Percentiles rank a stretch among this genome's conserved stretches.
Conservation (phyloP, 352 stramenopile genomes). For the Globisporangium cystogenes region DNA sequence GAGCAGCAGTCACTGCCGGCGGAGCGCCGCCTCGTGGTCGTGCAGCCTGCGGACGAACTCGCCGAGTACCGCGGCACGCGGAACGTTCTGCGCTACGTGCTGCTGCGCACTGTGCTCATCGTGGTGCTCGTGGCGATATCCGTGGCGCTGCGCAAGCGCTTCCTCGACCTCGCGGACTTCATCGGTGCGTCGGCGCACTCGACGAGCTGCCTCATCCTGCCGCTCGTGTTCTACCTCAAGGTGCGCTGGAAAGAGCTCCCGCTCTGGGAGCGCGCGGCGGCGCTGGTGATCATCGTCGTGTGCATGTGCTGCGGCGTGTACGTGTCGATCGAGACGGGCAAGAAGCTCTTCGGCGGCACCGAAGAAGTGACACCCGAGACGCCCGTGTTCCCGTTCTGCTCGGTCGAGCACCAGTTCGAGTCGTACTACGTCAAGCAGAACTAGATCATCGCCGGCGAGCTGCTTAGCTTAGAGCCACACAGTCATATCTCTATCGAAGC, state of each 20-base stretch:
- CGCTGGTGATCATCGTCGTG: constrained; percentile 17
- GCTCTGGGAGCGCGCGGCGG: constrained; percentile 14
- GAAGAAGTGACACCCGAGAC: constrained; percentile 7
- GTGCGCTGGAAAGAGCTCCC: constrained; percentile 17
- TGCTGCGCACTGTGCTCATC: constrained; percentile 19
- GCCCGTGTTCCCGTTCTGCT: constrained; percentile 15
- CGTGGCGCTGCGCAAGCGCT: constrained; percentile 13
- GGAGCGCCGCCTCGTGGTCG: constrained; percentile 3
- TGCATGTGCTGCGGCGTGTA: constrained; percentile 20
- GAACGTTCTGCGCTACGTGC: constrained; percentile 16
- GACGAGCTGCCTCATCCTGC: constrained; percentile 25
- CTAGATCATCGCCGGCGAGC: neutral
- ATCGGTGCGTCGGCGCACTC: constrained; percentile 21
- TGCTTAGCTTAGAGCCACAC: too few relatives aligned
- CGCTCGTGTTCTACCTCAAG: constrained; percentile 31
- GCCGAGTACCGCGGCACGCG: constrained; percentile 15
- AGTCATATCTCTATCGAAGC: too few relatives aligned
- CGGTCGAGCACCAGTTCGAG: constrained; percentile 10
- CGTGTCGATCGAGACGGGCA: constrained; percentile 15
- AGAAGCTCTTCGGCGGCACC: constrained; percentile 11
- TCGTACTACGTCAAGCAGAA: constrained; percentile 14
- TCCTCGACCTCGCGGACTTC: constrained; percentile 22
- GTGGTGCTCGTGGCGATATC: constrained; percentile 15
- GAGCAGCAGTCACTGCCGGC: constrained; percentile 2
- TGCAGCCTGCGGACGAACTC: constrained; percentile 5